Conservation (phyloP, 305 asterid genomes). For the Ruellia speciosa region DNA sequence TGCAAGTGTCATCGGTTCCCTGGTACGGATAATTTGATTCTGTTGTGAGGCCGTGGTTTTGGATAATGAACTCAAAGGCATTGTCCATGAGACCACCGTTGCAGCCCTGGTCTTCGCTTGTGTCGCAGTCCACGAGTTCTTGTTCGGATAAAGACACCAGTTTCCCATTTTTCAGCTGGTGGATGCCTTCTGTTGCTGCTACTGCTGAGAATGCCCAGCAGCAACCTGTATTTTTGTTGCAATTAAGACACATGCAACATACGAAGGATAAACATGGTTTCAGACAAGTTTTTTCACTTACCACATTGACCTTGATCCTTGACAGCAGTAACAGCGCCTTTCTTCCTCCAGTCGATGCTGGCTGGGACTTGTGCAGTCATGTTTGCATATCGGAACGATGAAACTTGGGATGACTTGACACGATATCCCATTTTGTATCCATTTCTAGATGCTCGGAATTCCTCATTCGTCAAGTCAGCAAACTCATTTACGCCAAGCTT, state of each 20-base stretch:
- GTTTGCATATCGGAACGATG: conserved; percentile 28
- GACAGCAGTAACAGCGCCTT: conserved; percentile 47
- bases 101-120: conserved; percentile 28
- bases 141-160: conserved; percentile 36
- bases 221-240: no score
- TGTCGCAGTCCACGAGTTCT: conserved; percentile 38
- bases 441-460: conserved; percentile 25
- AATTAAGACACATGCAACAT: no score
- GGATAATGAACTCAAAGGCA: conserved; percentile 27
- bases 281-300: conserved; percentile 10
- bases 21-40: conserved; percentile 36
- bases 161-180: conserved; percentile 23
- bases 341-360: conserved; percentile 40
- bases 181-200: conserved; percentile 41
- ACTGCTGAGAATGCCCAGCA: no score
- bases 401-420: conserved; percentile 7
- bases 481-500: conserved; percentile 24
- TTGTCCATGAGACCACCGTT: no score
- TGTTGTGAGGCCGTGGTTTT: conserved; percentile 35
- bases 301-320: conserved; percentile 49
- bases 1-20: conserved; percentile 34
- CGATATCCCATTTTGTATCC: conserved; percentile 20
- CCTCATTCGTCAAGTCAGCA: conserved; percentile 25
- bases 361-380: conserved; percentile 31
- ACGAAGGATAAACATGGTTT: no score